Base-by-base conservation (phyloP, 768 basidiomycete species). In the Russula olivacea region DNA sequence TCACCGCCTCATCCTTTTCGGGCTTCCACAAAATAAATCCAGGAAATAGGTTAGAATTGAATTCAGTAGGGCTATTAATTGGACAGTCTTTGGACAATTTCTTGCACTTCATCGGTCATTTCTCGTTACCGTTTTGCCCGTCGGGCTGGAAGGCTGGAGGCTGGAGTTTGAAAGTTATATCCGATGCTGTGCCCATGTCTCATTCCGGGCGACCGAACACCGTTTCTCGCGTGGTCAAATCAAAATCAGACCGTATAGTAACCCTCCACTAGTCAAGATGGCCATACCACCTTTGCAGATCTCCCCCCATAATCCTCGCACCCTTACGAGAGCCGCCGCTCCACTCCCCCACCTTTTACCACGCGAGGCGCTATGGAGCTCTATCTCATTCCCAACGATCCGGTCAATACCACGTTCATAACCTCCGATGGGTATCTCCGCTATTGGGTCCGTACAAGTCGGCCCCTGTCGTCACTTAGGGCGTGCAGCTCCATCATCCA, bases 351-450 rank as follows among this genome's bases (percentile, higher is more conserved):
- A 59, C 62, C 7, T 19, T 57, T 58, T 36, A 36, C 21, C 4
- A 59, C 28, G 1, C 21, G 41, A 23, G 19, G 34, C 36, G 32
- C 50, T 32, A 83, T 84, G 82, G 79, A 82, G 59, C 73, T 83
- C 17, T 83, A 80, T 69, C 77, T 84, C 54, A 71, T 79, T 19
- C 80, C 78, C 32, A 79, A 82, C 69, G 77, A 82, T 64, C 80
- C 80, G 9, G 75, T 79, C 65, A 75, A 77, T 59, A 80, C 80
- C 9, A 74, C 76, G 15, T 72, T 84, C 51, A 74, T 83, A 30
- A 82, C 82, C 15, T 70, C 78, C 23, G 80, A 80, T 66, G 81
- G 82, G 30, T 76, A 77, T 43, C 75, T 78, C 21, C 80, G 81
- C 65, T 84, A 82, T 68, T 75, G 75, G 60, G 74, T 83, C 63